Conservation (phyloP, 495 filamentous ascomycete species). For the Neurospora sp. region DNA sequence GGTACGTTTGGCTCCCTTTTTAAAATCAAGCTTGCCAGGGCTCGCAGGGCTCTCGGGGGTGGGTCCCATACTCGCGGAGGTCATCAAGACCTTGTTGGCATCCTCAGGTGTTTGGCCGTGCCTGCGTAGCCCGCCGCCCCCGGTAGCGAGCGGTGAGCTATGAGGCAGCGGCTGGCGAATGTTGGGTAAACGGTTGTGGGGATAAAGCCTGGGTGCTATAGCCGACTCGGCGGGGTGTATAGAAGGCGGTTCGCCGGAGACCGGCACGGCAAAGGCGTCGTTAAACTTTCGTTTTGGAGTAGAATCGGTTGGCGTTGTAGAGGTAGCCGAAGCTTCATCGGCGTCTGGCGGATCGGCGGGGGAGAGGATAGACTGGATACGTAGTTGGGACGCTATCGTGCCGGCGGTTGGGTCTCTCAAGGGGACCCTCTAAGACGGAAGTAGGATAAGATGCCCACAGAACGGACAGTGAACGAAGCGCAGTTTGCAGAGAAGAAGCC, state of each 20-base stretch:
- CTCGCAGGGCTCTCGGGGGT: constrained; percentile 22
- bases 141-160: constrained; percentile 17
- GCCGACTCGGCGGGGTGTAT: constrained; percentile 8
- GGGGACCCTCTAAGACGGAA: constrained; percentile 18
- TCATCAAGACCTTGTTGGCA: constrained; percentile 12
- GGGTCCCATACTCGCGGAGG: constrained; percentile 16
- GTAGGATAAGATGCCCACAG: neutral
- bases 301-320: constrained; percentile 14
- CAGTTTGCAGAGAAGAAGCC: neutral
- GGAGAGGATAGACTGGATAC: constrained; percentile 41
- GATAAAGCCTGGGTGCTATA: constrained; percentile 1
- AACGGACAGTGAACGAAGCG: neutral
- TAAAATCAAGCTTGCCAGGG: constrained; percentile 26
- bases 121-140: constrained; percentile 12
- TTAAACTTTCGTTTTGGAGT: constrained; percentile 28
- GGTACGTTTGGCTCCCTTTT: constrained; percentile 36
- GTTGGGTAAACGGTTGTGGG: constrained; percentile 12
- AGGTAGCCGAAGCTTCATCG: constrained; percentile 24
- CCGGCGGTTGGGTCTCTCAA: constrained; percentile 29
- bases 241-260: constrained; percentile 12
- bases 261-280: constrained; percentile 23
- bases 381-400: constrained; percentile 40
- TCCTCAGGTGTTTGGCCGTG: constrained; percentile 14
- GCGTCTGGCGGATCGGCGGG: constrained; percentile 31
- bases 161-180: constrained; percentile 20